Percentiles rank a stretch among this genome's conserved stretches.
These are phyloP conservation scores for Begonia fuchsioides DNA, from an alignment of 306 rosid genomes.

Conservation along the genomic window DNA sequence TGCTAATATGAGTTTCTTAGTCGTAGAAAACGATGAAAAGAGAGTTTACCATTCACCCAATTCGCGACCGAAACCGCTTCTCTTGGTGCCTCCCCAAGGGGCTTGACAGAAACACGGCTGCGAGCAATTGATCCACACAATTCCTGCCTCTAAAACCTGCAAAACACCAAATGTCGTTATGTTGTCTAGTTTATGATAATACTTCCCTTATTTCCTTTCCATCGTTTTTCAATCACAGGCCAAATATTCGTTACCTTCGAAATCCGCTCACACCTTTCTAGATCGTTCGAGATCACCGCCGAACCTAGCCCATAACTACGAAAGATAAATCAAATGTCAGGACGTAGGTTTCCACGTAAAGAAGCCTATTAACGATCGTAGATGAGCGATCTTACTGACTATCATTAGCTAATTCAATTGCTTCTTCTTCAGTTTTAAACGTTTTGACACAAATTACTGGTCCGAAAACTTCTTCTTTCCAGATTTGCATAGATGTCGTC, in stretches of 20 bases:
- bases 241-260: conserved; percentile 47
- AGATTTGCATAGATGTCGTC: conserved; percentile 85
- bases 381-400: conserved; percentile 38
- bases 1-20: neutral
- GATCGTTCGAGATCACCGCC: conserved; percentile 84
- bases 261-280: conserved; percentile 85
- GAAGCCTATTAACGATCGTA: conserved; percentile 5
- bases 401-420: conserved; percentile 80
- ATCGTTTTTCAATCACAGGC: too few species aligned
- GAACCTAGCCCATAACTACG: conserved; percentile 74
- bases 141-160: conserved; percentile 81
- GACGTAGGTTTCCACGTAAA: conserved; percentile 1
- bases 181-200: too few species aligned
- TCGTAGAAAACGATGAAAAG: conserved; percentile 2
- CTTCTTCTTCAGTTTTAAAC: conserved; percentile 83
- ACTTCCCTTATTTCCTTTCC: too few species aligned
- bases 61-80: conserved; percentile 97
- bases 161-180: conserved; percentile 3
- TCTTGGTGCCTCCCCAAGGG: conserved; percentile 97
- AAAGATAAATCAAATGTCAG: conserved; percentile 16
- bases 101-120: conserved; percentile 97
- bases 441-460: conserved; percentile 94
- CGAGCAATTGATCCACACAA: conserved; percentile 93
- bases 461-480: conserved; percentile 95
- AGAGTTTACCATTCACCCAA: conserved; percentile 79